Base-by-base conservation (phyloP, 1,284 basidiomycete species). In the Ceratobasidium theobromae region DNA sequence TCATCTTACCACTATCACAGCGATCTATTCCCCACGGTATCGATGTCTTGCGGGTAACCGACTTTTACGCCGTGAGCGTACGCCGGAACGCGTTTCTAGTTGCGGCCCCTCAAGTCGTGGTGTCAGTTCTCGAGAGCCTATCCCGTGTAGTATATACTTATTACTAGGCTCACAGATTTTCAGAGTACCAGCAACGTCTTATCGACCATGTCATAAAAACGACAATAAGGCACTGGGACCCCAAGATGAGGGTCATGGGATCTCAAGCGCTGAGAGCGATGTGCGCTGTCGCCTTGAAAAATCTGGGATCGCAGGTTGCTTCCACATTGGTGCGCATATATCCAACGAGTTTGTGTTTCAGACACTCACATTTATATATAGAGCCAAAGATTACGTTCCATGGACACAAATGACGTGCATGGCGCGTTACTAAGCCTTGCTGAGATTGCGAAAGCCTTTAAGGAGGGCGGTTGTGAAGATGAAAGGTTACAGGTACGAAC, bases 11-110 rank as follows among this genome's bases (percentile, higher is more conserved):
- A 67, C 68, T 51, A 67, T 30, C 45, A 28, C 72, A 49, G 96
- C 93, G 86, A 82, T 54, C 77, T 95, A 58, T 95, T 98, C 89
- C 93, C 41, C 88, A 95, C 76, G 97, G 97, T 0, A 98, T 99
- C 68, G 92, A 95, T 72, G 87, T 98, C 16, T 80, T 99, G 33
- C 82, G 87, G 49, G 90, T 91, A 75, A 93, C 93, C 0, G 97
- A 99, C 77, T 99, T 98, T 76, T 97, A 93, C 76, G 88, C 93
- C 18, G 91, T 99, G 53, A 91, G 93, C 70, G 82, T 95, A 8
- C 80, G 93, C 32, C 82, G 89, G 67, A 91, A 91, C 71, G 88
- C 95, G 0, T 98, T 96, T 74, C 78, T 93, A 4, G 77, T 82
- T 3, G 92, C 93, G 51, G 92, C 94, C 46, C 88, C 91, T 33